Base-by-base conservation (phyloP, 352 stramenopile species). In the Globisporangium nagaii region DNA sequence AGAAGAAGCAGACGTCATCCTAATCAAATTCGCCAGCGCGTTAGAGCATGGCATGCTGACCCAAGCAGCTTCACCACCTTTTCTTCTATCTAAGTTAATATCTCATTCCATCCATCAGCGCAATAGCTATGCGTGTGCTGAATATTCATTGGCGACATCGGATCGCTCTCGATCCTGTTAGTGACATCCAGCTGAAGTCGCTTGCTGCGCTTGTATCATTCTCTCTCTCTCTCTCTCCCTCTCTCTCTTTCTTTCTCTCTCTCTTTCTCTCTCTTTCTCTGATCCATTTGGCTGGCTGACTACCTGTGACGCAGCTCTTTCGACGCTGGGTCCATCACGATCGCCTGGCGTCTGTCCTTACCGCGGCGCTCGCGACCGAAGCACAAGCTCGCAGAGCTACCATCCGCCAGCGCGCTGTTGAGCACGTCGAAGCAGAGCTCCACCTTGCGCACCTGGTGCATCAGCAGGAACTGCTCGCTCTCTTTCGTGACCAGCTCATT, bases 1-100 rank as follows among this genome's bases (percentile, higher is more conserved):
- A 98, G 85, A 98, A 97, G 76, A 96, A 96, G 70, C 87, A 97
- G 56, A 92, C 84, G 19, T 95, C 83, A 19, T 90, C 75, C 42
- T 88, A 72, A 45, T 25, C 28, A 15, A 13, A n/a, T 10, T n/a
- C n/a, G n/a, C n/a, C n/a, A n/a, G n/a, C n/a, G n/a, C n/a, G n/a
- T n/a, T n/a, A n/a, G n/a, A n/a, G n/a, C n/a, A n/a, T n/a, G n/a
- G n/a, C n/a, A n/a, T n/a, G n/a, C n/a, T n/a, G n/a, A n/a, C n/a
- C n/a, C n/a, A n/a, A n/a, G n/a, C n/a, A n/a, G n/a, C n/a, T n/a
- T n/a, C n/a, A n/a, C n/a, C n/a, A n/a, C n/a, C n/a, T n/a, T n/a
- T 36, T 15, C n/a, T 25, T 49, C 17, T n/a, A 49, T 49, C 27
- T 49, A 49, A 49, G 27, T 49, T 49, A 49, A 45, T 19, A 45